phyloP scores from a whole-genome alignment of 345 rosid genomes.

The Euphorbia lathyris region DNA sequence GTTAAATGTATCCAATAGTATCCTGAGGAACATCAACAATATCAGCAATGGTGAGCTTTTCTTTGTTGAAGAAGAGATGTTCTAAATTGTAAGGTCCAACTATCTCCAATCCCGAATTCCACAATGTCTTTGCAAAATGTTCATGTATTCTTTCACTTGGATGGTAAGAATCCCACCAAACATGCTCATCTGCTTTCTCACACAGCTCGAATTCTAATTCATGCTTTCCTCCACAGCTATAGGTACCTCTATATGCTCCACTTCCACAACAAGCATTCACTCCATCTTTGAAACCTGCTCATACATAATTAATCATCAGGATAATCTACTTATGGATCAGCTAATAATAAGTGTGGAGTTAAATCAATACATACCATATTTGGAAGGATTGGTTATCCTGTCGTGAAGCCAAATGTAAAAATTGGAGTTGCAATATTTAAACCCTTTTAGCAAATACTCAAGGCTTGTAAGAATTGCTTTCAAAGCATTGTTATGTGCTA shows the following conservation, averaged over 20 bases:
- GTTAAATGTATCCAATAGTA: no score
- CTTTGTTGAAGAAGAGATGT: slow-evolving; percentile 35
- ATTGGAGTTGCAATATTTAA: slow-evolving; percentile 44
- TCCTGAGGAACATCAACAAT: slow-evolving; percentile 28
- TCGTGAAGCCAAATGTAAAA: slow-evolving; percentile 39
- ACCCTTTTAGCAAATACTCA: slow-evolving; percentile 26
- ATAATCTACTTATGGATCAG: no score
- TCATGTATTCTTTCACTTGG: slow-evolving; percentile 43
- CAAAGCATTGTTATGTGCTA: slow-evolving; percentile 44
- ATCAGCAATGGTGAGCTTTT: slow-evolving; percentile 36
- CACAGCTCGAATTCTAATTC: slow-evolving; percentile 32
- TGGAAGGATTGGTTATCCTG: slow-evolving; percentile 35
- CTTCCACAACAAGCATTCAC: slow-evolving; percentile 47
- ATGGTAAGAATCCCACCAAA: slow-evolving; percentile 63
- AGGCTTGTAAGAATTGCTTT: slow-evolving; percentile 34
- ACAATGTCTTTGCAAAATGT: slow-evolving; percentile 35
- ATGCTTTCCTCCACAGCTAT: slow-evolving; percentile 41
- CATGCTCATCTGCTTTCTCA: slow-evolving; percentile 27
- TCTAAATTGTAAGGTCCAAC: slow-evolving; percentile 39
- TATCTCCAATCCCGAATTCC: slow-evolving; percentile 28
- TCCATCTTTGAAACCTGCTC: slow-evolving; percentile 51
- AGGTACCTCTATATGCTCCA: slow-evolving; percentile 39
- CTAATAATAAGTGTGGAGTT: no score
- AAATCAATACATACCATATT: slow-evolving; percentile 28
- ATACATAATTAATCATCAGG: no score